These are phyloP conservation scores for Komagataella pastoris DNA, from an alignment of 805 yeast genomes.

Conservation along the genomic window DNA sequence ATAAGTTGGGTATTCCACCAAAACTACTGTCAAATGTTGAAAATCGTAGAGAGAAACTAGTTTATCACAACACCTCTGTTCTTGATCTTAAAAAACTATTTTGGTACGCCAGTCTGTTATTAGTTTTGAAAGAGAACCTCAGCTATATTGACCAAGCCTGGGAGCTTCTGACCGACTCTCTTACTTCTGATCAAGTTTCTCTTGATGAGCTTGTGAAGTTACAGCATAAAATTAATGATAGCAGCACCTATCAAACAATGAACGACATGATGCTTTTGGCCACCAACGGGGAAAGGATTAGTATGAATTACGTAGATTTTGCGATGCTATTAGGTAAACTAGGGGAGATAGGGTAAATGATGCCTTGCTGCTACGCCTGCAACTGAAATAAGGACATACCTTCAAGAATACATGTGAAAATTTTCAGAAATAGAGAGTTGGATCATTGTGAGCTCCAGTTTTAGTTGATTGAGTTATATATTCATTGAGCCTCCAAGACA, in stretches of 20 bases:
- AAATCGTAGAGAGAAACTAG: conserved; percentile 11
- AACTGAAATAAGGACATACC: neutral
- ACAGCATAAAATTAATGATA: neutral
- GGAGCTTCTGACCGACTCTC: conserved; percentile 17
- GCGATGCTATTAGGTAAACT: conserved; percentile 34
- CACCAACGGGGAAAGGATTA: conserved; percentile 20
- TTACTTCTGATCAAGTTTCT: conserved; percentile 11
- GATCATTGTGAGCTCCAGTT: neutral
- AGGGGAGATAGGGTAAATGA: conserved; percentile 20
- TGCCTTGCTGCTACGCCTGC: neutral
- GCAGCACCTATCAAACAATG: conserved; percentile 11
- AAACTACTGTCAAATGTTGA: conserved; percentile 16
- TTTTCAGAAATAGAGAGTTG: neutral
- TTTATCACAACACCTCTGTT: conserved; percentile 25
- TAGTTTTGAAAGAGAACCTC: conserved; percentile 24
- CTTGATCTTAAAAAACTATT: conserved; percentile 34
- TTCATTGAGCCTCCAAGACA: neutral
- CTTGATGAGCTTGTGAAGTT: conserved; percentile 23
- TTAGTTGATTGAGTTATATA: neutral
- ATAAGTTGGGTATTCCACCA: conserved; percentile 15
- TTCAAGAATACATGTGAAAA: neutral
- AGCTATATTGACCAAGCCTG: conserved; percentile 24
- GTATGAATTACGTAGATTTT: conserved; percentile 29
- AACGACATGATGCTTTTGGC: conserved; percentile 34
- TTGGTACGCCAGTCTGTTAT: conserved; percentile 23